phyloP scores from a whole-genome alignment of 257 asterid genomes.

The Gentiana dahurica region DNA sequence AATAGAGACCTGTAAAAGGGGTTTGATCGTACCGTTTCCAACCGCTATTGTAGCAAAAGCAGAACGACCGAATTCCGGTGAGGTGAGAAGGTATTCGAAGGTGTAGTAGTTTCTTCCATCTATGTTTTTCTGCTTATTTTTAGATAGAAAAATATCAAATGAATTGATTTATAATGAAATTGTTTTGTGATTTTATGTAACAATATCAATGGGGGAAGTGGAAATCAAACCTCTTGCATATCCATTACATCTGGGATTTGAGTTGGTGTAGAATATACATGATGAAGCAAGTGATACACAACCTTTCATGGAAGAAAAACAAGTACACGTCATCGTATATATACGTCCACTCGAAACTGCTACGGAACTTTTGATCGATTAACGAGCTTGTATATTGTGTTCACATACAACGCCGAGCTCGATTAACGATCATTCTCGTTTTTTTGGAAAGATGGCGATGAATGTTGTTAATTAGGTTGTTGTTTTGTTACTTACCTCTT shows the following conservation, averaged over 20 bases:
- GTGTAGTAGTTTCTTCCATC: slow-evolving; percentile 75
- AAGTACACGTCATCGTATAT: slow-evolving; percentile 1
- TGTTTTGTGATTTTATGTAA: too few relatives aligned
- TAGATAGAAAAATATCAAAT: too few relatives aligned
- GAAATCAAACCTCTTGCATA: slow-evolving; percentile 57
- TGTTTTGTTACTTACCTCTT: slow-evolving; percentile 32
- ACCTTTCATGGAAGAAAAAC: slow-evolving; percentile 27
- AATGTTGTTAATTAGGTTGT: too few relatives aligned
- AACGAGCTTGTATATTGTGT: background rate
- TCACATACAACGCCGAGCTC: too few relatives aligned
- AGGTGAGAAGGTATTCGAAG: slow-evolving; percentile 60
- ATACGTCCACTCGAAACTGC: background rate
- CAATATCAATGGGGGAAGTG: too few relatives aligned
- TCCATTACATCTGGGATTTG: slow-evolving; percentile 50
- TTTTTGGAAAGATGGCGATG: too few relatives aligned
- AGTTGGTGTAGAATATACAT: slow-evolving; percentile 71
- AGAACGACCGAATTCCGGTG: slow-evolving; percentile 60
- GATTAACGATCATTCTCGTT: too few relatives aligned
- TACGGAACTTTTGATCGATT: background rate
- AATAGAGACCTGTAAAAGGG: background rate
- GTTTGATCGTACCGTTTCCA: slow-evolving; percentile 50
- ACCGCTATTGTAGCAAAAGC: slow-evolving; percentile 86
- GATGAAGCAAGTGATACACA: slow-evolving; percentile 38
- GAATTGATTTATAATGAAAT: too few relatives aligned
- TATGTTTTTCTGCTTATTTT: slow-evolving; percentile 39